Evolutionary conservation across 371 early-diverging fungal genomes (phyloP), one percentile per base, ranked within the genome.

Genomic region (Entomophthora muscae): DNA sequence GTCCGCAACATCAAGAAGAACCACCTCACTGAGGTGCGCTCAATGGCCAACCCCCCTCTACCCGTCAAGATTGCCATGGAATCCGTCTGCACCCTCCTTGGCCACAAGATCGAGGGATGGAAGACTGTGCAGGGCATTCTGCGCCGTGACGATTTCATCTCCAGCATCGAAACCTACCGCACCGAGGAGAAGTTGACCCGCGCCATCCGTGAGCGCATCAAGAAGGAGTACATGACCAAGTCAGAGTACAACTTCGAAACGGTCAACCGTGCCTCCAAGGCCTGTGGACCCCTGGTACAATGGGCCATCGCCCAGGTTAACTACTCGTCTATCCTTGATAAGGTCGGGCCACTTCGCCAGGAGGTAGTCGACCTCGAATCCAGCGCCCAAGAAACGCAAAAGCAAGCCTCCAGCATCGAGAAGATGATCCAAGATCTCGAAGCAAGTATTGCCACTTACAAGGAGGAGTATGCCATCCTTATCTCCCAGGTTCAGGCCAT

Each of bases 301-400:
- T 99, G 99, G 99, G 95, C 92, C 1, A 82, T 83, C 66, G 98
- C 98, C 22, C 98, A 97, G 75, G 90, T 95, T 31, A 83, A 83
- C 66, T 98, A 85, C 69, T 82, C 92, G 5, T 83, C 85, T 63
- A 97, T 98, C 61, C 72, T 98, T 53, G 91, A 94, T 70, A 80
- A 84, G 60, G 88, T 98, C 33, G 97, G 94, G 10, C 99, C 99
- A 28, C 80, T 99, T 61, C 90, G 97, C 65, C 76, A 86, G 29
- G 98, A 98, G 75, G 90, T 98, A 24, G 73, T 77, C 57, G 75
- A 84, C 62, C 77, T 98, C 52, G 91, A 97, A 77, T 64, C 66
- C 33, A 80, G 82, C 54, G 95, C 95, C 0, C 82, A 84, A 30
- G 79, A 78, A 53, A 85, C 95, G 17, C 81, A 83, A 66, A 66